Base-by-base conservation (phyloP, 2,329 filamentous ascomycete genomes). In the Botrytis fragariae region DNA sequence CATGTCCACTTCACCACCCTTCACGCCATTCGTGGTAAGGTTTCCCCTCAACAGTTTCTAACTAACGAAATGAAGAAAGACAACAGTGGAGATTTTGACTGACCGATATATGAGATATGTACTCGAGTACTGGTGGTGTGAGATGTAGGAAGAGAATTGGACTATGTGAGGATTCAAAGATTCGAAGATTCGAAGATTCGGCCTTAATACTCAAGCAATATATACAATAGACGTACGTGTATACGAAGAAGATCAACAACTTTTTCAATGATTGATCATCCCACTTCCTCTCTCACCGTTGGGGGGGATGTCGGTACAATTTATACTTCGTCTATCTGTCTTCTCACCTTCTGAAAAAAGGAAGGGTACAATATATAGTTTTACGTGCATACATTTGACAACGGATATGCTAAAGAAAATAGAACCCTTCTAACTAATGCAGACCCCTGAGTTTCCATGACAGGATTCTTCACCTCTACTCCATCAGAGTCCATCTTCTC, bases 21-120 rank as follows among this genome's bases (percentile, higher is more conserved):
- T 59, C 29, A 67, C 61, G 22, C 70, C 62, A 72, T 72, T 72
- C 44, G 25, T 22, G 22, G 14, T 65, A 20, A 48, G 29, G 29
- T 25, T n/a, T 18, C 8, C 7, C 22, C 29, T 65, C 63, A 65
- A 65, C 63, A 65, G 8, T 48, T 48, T 45, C 20, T 16, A 37
- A 48, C 29, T 48, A 65, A 48, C 29, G 29, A 48, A 18, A 25
- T 48, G 25, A 65, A 35, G 42, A 35, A 37, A 48, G 29, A 48
- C 42, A 65, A 48, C 18, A n/a, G 42, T 65, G 42, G 62, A 35
- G 20, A 65, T 48, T 39, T 61, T 25, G 4, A 48, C 29, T 65
- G 20, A 48, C 18, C 42, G 42, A 48, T 65, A n/a, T 29, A 29
- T 57, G 51, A 9, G n/a, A 18, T 29, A 16, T 16, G 12, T 29